Base-by-base conservation (phyloP, 2,329 filamentous ascomycete species). In the Cyphellophora europaea region DNA sequence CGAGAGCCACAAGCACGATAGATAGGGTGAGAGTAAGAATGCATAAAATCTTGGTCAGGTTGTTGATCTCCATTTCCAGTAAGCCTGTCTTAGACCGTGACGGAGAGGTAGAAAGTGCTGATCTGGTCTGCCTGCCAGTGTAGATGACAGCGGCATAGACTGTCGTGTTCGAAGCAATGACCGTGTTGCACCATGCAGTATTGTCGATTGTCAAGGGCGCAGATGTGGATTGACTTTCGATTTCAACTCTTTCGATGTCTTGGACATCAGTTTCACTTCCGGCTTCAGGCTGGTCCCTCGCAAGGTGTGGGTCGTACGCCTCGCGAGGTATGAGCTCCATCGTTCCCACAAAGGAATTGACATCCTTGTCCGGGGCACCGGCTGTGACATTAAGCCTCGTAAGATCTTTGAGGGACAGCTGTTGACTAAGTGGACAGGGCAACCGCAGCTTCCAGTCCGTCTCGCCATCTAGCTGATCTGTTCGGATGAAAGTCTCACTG, bases 371-470 rank as follows among this genome's bases (percentile, higher is more conserved):
- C 0, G 91, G 91, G 45, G 93, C 88, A 32, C 88, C 86, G 19
- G 86, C 91, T 3, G 80, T 83, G 32, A 98, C 74, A 28, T 66
- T 67, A 8, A 82, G 56, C 21, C 72, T 65, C 3, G 65, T 63
- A 35, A 94, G 78, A 46, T 94, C 84, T 30, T 75, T 73, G 1
- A 79, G 62, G 0, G 77, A 62, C 13, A 98, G 65, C n/a, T 67
- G 72, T 53, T 98, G 91, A 1, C 88, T 89, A 16, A 96, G 61
- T 0, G 84, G 77, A 10, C 87, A 91, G 2, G 91, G 87, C 21
- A 96, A 61, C 18, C 93, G 79, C 37, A 98, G 66, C 61, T 98
- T 98, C 93, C 91, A 98, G 54, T 98, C 91, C 0, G 91, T 98
- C 62, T 98, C 91, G 49, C 91, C 91, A 52, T 98, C 91, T 6